Evolutionary conservation across 176 grass and related monocot genomes (phyloP), one percentile per base, ranked within the genome.

Genomic region (Eragrostis nindensis): DNA sequence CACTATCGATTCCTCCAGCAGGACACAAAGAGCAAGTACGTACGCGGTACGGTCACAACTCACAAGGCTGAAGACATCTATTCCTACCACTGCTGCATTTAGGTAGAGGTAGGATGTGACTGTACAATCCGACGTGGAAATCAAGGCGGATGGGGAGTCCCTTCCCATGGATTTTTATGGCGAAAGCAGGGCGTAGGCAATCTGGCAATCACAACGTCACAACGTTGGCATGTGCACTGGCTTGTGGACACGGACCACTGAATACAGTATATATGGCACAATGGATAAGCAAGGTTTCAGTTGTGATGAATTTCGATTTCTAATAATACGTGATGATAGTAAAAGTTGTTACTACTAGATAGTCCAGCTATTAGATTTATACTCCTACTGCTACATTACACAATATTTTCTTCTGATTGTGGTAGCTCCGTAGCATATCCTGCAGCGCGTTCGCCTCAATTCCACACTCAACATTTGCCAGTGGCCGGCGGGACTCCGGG

Each of bases 31-130:
- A 21, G 18, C 6, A 71, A 40, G 68, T 26, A 69, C 27, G 3
- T 21, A 55, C 5, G n/a, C n/a, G n/a, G n/a, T 21, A 36, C 32
- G 1, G 29, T 4, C 29, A 30, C 61, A 65, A 39, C 16, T 4
- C 29, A 30, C 61, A 65, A 39, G 10, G 62, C 62, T 2, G 40
- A 76, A 21, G 73, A 36, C 32, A 36, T 36, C 32, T n/a, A n/a
- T n/a, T n/a, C n/a, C n/a, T 36, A 21, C 30, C 45, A 5, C 27
- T 78, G 70, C 66, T 50, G n/a, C 45, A 54, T 79, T 57, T 36
- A 36, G 2, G 66, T 48, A 43, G 59, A 32, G 17, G 9, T 60
- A 79, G 67, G 84, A 86, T 60, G 70, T 74, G 76, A 86, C 70
- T 48, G 19, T 73, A 61, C 60, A 74, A 66, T 74, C 76, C 32